phyloP scores from a whole-genome alignment of 2,329 filamentous ascomycete genomes.

The Alternaria triticina region DNA sequence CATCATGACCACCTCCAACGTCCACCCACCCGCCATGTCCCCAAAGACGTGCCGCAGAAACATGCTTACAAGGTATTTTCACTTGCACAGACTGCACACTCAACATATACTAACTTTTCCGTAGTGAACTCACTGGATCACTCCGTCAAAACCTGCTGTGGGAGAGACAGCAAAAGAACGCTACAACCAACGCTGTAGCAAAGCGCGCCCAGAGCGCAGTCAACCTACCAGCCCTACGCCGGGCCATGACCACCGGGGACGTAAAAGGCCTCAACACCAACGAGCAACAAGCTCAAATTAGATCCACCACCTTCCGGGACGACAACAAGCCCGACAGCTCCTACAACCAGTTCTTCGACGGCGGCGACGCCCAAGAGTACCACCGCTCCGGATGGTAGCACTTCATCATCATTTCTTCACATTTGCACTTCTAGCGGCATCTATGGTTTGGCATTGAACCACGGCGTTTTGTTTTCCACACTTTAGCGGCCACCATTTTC shows the following conservation, averaged over 20 bases:
- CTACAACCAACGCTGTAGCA: conserved; percentile 84
- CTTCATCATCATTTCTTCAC: conserved; percentile 16
- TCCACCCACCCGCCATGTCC: conserved; percentile 78
- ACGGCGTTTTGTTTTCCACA: conserved; percentile 33
- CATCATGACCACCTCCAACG: conserved; percentile 71
- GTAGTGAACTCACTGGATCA: conserved; percentile 91
- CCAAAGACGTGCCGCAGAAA: conserved; percentile 84
- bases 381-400: conserved; percentile 82
- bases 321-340: conserved; percentile 71
- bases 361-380: conserved; percentile 75
- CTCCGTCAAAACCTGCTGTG: conserved; percentile 89
- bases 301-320: conserved; percentile 64
- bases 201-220: conserved; percentile 80
- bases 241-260: conserved; percentile 70
- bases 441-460: conserved; percentile 40
- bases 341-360: conserved; percentile 78
- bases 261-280: conserved; percentile 86
- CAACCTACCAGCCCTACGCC: conserved; percentile 39
- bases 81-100: too few species aligned
- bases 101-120: conserved; percentile 35
- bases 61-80: too few species aligned
- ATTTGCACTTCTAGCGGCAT: conserved; percentile 48
- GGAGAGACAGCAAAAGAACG: conserved; percentile 94
- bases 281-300: conserved; percentile 43
- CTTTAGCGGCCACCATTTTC: conserved; percentile 16